Evolutionary conservation across 495 filamentous ascomycete species (phyloP), one percentile per base, ranked within the genome.

Genomic region (Filosporella fistucella): DNA sequence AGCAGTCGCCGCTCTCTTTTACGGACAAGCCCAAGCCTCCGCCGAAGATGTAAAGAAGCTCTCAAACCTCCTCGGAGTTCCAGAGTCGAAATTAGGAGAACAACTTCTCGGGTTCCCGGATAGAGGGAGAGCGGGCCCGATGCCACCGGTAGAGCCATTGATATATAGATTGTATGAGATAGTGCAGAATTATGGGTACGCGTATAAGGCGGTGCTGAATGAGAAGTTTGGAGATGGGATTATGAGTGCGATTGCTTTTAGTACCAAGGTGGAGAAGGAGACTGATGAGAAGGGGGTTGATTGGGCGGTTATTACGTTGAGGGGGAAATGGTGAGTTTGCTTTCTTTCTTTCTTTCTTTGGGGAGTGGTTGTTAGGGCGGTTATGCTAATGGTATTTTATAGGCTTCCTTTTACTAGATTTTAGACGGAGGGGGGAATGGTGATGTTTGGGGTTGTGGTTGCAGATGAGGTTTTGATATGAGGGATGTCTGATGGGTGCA

Each of bases 161-260:
- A 91, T 98, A 61, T 98, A 98, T 62, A 75, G 93, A 0, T 63
- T 98, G 47, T 98, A 88, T 66, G 93, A 98, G 74, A 88, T 97
- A 63, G 85, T 98, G 59, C 91, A 96, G 77, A 98, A 95, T 62
- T 98, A 97, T 61, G 93, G 93, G 5, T 93, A 94, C 65, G 88
- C 93, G 18, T 96, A 93, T 67, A 97, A 97, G 76, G 91, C 89
- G 6, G 75, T 98, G 8, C 64, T 98, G 64, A 98, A 98, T 61
- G 93, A 98, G 78, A 98, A 96, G 72, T 96, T 98, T 69, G 93
- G 93, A 0, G 93, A 98, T 67, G 93, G 93, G 0, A 98, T 98
- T 59, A 96, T 98, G 93, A 95, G 89, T 60, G 93, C 91, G 0
- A 96, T 98, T 62, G 78, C 83, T 6, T 98, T 98, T 62, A 84